Conservation (phyloP, 768 basidiomycete species). For the Amanita rubescens region DNA sequence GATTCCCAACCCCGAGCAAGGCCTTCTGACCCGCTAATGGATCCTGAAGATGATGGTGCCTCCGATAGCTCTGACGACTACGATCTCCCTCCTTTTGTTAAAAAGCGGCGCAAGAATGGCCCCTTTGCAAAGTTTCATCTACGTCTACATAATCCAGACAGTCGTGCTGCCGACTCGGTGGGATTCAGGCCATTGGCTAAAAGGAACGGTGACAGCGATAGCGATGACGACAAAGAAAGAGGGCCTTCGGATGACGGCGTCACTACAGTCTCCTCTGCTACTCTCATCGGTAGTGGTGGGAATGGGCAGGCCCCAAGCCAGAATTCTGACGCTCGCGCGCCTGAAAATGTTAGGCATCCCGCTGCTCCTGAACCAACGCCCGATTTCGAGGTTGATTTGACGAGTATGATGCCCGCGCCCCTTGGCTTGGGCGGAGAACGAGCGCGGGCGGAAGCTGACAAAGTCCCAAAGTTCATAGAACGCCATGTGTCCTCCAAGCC, state of each 20-base stretch:
- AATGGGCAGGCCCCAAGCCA: neutral
- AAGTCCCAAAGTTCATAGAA: neutral
- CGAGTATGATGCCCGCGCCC: slow-evolving; percentile 11
- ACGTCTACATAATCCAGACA: neutral
- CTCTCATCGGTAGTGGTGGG: neutral
- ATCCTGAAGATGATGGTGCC: neutral
- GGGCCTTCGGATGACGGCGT: neutral
- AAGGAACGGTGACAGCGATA: neutral
- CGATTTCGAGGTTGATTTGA: slow-evolving; percentile 41
- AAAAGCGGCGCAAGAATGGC: neutral
- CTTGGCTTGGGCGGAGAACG: neutral
- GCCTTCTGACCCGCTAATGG: neutral
- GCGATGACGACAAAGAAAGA: neutral
- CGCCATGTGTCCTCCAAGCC: neutral
- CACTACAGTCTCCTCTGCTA: neutral
- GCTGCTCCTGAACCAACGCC: slow-evolving; percentile 14
- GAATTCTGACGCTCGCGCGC: neutral
- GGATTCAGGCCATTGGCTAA: neutral
- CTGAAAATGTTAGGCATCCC: neutral
- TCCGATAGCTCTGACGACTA: neutral
- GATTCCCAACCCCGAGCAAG: neutral
- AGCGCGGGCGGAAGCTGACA: neutral
- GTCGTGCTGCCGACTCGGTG: neutral
- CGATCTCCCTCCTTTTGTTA: neutral
- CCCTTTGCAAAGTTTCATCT: neutral